phyloP scores from a whole-genome alignment of 2,329 filamentous ascomycete species.

The Rugonectria rugulosa region DNA sequence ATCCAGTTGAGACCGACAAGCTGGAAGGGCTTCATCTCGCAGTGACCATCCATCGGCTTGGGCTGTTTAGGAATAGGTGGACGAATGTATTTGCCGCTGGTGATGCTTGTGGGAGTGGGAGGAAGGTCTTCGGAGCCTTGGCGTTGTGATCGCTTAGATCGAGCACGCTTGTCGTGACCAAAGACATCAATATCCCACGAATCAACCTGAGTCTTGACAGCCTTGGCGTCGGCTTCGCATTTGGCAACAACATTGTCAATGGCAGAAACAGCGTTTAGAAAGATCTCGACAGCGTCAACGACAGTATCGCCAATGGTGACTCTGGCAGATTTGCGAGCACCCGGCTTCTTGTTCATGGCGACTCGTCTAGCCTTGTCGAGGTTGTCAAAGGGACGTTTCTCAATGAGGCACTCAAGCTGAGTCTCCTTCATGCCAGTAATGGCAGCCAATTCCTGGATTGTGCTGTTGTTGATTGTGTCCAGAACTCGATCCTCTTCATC shows the following conservation, averaged over 20 bases:
- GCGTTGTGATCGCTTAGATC: slow-evolving; percentile 43
- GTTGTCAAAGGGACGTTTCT: slow-evolving; percentile 75
- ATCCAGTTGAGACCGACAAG: slow-evolving; percentile 96
- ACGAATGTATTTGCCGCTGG: slow-evolving; percentile 43
- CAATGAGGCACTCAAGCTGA: slow-evolving; percentile 73
- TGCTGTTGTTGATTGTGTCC: slow-evolving; percentile 83
- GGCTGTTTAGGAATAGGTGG: slow-evolving; percentile 71
- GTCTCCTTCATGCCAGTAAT: slow-evolving; percentile 78
- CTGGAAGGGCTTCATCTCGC: slow-evolving; percentile 91
- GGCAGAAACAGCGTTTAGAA: slow-evolving; percentile 80
- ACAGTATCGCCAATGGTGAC: slow-evolving; percentile 61
- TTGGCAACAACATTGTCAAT: slow-evolving; percentile 82
- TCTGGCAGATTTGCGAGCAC: slow-evolving; percentile 54
- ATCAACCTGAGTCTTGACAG: slow-evolving; percentile 55
- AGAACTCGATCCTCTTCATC: slow-evolving; percentile 63
- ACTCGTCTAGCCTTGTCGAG: slow-evolving; percentile 73
- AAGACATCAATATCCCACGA: slow-evolving; percentile 59
- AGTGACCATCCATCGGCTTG: slow-evolving; percentile 75
- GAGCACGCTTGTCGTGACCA: slow-evolving; percentile 49
- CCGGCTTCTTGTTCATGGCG: slow-evolving; percentile 58
- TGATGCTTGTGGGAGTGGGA: slow-evolving; percentile 52
- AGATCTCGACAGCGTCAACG: slow-evolving; percentile 66
- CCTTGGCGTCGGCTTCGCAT: slow-evolving; percentile 76
- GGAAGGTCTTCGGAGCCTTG: slow-evolving; percentile 46
- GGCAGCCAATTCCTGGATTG: slow-evolving; percentile 78